phyloP scores from a whole-genome alignment of 1,139 yeast genomes.

The Candida albicans region DNA sequence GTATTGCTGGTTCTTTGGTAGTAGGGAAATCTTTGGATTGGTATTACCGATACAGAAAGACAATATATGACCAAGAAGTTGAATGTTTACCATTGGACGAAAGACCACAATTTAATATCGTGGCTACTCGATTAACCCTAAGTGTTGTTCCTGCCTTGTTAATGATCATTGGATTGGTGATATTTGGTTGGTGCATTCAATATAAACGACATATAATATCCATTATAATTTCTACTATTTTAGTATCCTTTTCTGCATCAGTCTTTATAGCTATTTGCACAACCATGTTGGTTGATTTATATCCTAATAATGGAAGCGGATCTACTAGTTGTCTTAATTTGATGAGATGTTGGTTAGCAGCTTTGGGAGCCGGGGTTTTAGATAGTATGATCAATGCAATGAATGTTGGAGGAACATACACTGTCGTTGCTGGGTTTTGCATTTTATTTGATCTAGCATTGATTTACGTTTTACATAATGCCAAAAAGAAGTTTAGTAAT shows the following conservation, averaged over 20 bases:
- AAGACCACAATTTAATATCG: constrained; percentile 29
- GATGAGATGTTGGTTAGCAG: constrained; percentile 36
- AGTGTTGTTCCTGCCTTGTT: constrained; percentile 25
- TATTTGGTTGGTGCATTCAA: constrained; percentile 45
- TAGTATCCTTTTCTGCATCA: constrained; percentile 31
- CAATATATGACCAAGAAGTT: constrained; percentile 19
- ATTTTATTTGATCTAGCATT: constrained; percentile 17
- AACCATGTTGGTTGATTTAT: constrained; percentile 39
- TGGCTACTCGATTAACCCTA: constrained; percentile 28
- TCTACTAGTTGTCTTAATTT: constrained; percentile 40
- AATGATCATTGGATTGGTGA: constrained; percentile 29
- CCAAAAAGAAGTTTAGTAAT: neutral
- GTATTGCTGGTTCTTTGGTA: constrained; percentile 30
- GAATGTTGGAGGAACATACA: constrained; percentile 39
- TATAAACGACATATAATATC: constrained; percentile 25
- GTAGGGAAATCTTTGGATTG: constrained; percentile 30
- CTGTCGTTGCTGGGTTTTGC: constrained; percentile 34
- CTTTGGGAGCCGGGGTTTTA: constrained; percentile 33
- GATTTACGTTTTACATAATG: neutral
- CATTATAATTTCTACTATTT: constrained; percentile 31
- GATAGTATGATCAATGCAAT: constrained; percentile 29
- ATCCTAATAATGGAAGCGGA: constrained; percentile 34
- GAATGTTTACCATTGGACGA: constrained; percentile 14
- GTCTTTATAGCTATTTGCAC: constrained; percentile 30
- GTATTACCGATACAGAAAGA: constrained; percentile 25